Evolutionary conservation across 73 alveolate genomes (phyloP), one percentile per base, ranked within the genome.

Genomic region (Paramecium primaurelia): DNA sequence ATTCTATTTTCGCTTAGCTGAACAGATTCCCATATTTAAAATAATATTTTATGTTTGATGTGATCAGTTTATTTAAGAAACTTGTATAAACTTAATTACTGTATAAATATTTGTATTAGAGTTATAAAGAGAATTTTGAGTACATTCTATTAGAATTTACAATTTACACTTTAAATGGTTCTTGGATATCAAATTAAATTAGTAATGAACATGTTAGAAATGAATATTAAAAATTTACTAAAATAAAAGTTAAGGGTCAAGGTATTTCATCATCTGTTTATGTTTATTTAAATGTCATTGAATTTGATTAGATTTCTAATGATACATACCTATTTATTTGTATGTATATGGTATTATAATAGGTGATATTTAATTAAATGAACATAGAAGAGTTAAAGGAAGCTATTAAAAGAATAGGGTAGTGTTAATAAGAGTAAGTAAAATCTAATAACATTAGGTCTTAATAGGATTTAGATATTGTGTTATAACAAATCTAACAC

Each of bases 321-420:
- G 84, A 64, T 64, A 64, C 84, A 64, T 20, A 64, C 3, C 84
- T 34, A 64, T 64, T 64, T 64, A 64, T 64, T 64, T 28, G 84
- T 64, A 14, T 64, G 42, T 64, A 64, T 64, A 3, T 54, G 34
- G 69, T 54, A 54, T 54, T 64, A 64, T 64, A 64, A 32, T 32
- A 22, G 84, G 47, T 64, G 84, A 64, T 64, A 64, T 64, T 64
- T 64, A 64, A 64, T 64, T 64, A 64, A 64, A 64, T 64, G 84
- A 64, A 80, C 42, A 12, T 45, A 34, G 91, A 80, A 45, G 91
- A 80, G 30, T 28, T 80, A 26, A 80, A 80, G 47, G 91, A 80
- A 45, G 71, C 91, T 9, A 20, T 80, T 3, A 80, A 80, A 58
- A 80, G 58, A 80, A 80, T 80, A 14, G 42, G 77, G 1, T 11